Base-by-base conservation (phyloP, 306 rosid genomes). In the Cucurbita argyrosperma region DNA sequence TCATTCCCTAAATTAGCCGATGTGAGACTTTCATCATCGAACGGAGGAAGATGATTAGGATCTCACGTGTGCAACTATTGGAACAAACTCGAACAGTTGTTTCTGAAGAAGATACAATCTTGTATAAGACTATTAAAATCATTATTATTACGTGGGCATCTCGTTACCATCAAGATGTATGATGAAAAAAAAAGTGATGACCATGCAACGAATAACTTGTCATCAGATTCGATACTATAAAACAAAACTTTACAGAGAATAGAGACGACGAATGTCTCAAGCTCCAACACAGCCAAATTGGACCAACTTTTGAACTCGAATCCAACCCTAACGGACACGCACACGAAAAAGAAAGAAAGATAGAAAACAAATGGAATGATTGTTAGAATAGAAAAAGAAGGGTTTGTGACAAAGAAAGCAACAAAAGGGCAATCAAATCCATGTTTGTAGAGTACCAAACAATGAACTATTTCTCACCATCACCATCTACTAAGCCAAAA, bases 391-490 rank as follows among this genome's bases (percentile, higher is more conserved):
- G 74, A 10, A 60, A 60, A 26, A 42, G 12, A 6, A 4, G 26
- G 57, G 75, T 71, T 8, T 50, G 50, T 60, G 12, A 79, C 1
- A 81, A 23, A 50, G 80, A 83, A 86, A 80, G 38, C 76, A 83
- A 86, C 91, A 89, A 88, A 8, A 18, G 75, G 46, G 76, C 87
- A 63, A 86, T 86, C 96, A 88, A 89, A 89, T 89, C 89, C 86
- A 63, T 86, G 96, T 86, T 92, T 84, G 78, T 49, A 72, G 77
- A 84, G 81, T 74, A 78, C 82, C 61, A 71, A 77, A 75, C 82
- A 88, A 76, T 66, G 69, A 60, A 79, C 63, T 79, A 72, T 52
- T 80, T 9, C 72, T 79, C 75, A 65, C 74, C 84, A 51, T 63
- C 43, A 8, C 76, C 72, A 76, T 82, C 76, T 79, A 80, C 84